Base-by-base conservation (phyloP, 306 rosid species). In the Gastrolobium bilobum region DNA sequence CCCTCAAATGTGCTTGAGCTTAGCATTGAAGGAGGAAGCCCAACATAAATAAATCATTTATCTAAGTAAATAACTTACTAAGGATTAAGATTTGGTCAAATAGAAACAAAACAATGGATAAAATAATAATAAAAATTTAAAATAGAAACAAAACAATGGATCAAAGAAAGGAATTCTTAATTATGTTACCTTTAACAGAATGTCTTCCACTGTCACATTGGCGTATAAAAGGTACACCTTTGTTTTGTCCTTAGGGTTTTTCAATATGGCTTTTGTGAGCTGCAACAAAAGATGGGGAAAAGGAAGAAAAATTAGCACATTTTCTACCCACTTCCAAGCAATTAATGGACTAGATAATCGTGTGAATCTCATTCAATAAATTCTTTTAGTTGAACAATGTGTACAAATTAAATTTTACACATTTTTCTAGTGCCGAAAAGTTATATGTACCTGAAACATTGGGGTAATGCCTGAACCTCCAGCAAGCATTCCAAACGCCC, bases 391-490 rank as follows among this genome's bases (percentile, higher is more conserved):
- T 66, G 20, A 10, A 46, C 33, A 47, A 35, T 47, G 58, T 43
- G 9, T 56, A 34, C 40, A 68, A 51, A 38, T 26, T 13, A 38
- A 2, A 53, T 0, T 7, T 71, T 40, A n/a, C 26, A 46, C 5
- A 7, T 8, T 65, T 58, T 47, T 11, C 2, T 7, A 44, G 47
- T 37, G 50, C 66, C 15, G 6, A 62, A 30, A 59, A 67, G 1
- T 0, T 7, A 10, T 53, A 43, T 29, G 40, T 82, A 90, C 97
- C 97, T 92, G 97, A 83, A 89, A 90, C 97, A 92, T 92, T 29
- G 97, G 96, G 69, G 97, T 92, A n/a, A 90, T 86, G 69, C 97
- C 97, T 20, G 96, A 78, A 37, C 96, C 96, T 70, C 97, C 97
- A 3, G 97, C 96, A 75, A 92, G 73, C 97, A 92, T 90, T 78